Base-by-base conservation (phyloP, 139 green algal genomes). In the Micractinium conductrix region DNA sequence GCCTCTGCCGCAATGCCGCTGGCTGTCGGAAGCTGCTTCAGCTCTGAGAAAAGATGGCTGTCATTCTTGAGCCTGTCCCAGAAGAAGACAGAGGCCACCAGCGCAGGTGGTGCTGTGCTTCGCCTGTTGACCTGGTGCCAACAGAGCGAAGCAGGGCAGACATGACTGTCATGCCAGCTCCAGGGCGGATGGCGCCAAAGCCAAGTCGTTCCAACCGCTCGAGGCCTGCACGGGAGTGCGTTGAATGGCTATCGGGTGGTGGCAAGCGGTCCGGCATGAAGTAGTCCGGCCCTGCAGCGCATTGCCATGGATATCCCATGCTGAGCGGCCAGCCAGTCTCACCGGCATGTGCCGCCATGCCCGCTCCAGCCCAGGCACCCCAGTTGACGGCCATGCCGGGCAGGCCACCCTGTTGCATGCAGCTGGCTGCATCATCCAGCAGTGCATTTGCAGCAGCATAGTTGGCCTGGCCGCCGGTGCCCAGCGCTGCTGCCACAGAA, bases 331-430 rank as follows among this genome's bases (percentile, higher is more conserved):
- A 68, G 14, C 81, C 86, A 2, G 87, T 85, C 1, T 60, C 75
- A 44, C 79, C 72, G 26, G 87, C 48, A 40, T 93, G 74, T 4
- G 91, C 88, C 21, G 95, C 95, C 95, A 98, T 98, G 74, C 95
- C 95, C 8, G 86, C 90, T 38, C 91, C 92, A 10, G 83, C 89
- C 96, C 95, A 98, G 4, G 95, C 96, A 44, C 95, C 96, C 95
- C 95, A 98, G 85, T 97, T 93, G 53, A 97, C 63, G 1, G 80
- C 81, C 17, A 85, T 24, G 73, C 62, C 40, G 16, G 53, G 69
- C 68, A 85, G 28, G 38, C 80, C 80, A 1, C 4, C 17, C 40
- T 37, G 50, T 62, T 92, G 78, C 67, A 63, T 4, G 12, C 43
- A 12, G 17, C 21, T 17, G 0, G 78, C 78, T n/a, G 37, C 19